Conservation (phyloP, 2,329 filamentous ascomycete species). For the Dendryphion nanum region DNA sequence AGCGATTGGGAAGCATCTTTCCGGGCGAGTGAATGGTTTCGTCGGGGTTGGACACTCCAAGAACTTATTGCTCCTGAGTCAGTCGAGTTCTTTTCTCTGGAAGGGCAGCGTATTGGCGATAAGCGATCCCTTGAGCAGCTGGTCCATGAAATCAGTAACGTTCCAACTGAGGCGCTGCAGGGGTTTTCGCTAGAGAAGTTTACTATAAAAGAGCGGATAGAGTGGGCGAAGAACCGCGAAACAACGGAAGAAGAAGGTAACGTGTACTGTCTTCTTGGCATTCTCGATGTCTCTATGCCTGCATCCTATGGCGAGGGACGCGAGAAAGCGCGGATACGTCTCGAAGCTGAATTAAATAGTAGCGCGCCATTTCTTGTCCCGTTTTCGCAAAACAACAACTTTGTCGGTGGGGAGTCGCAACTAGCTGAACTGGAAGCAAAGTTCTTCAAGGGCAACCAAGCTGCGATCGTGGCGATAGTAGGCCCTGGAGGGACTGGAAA, state of each 20-base stretch:
- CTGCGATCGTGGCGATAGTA: constrained; percentile 4
- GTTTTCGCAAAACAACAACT: neutral
- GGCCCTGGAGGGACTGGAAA: constrained; percentile 11
- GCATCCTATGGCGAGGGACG: neutral
- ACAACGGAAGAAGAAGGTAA: constrained; percentile 8
- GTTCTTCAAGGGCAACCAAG: constrained; percentile 2
- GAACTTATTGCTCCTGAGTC: constrained; percentile 6
- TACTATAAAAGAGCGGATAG: constrained; percentile 8
- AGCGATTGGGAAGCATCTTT: constrained; percentile 1
- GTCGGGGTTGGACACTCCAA: constrained; percentile 1
- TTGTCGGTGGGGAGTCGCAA: constrained; percentile 6
- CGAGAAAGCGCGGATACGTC: constrained; percentile 9
- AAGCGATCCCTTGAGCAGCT: constrained; percentile 3
- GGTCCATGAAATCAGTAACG: constrained; percentile 4
- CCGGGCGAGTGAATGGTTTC: constrained; percentile 1
- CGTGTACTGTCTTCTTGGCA: constrained; percentile 7
- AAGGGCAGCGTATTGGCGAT: constrained; percentile 3
- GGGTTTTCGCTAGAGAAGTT: constrained; percentile 2
- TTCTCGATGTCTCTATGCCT: constrained; percentile 8
- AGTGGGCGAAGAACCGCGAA: constrained; percentile 6
- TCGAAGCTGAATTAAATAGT: no score
- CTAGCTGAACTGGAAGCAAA: constrained; percentile 3
- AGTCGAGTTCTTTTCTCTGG: constrained; percentile 9
- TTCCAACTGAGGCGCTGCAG: constrained; percentile 1
- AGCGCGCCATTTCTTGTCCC: no score